These are phyloP conservation scores for Spirogloea muscicola DNA, from an alignment of 139 green algal species.

Conservation along the genomic window DNA sequence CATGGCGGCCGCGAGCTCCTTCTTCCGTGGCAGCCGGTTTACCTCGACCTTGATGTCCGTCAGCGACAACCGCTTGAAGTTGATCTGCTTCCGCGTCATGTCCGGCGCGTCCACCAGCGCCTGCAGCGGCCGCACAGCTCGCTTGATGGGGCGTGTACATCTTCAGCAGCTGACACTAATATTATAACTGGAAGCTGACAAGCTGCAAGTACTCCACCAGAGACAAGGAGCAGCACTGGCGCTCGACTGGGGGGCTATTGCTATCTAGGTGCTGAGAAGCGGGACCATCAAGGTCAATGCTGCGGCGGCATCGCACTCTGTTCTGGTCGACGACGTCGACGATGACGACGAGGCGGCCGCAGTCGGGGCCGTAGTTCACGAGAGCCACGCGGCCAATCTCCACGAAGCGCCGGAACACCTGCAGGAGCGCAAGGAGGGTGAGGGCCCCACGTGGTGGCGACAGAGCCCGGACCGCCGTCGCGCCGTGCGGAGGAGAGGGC, in stretches of 20 bases:
- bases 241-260: no score
- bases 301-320: slow-evolving; percentile 72
- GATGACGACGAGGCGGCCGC: slow-evolving; percentile 81
- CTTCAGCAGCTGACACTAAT: no score
- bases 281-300: no score
- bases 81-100: slow-evolving; percentile 56
- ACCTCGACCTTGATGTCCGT: slow-evolving; percentile 94
- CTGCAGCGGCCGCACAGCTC: no score
- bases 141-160: no score
- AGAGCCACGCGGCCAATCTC: slow-evolving; percentile 94
- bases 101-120: slow-evolving; percentile 86
- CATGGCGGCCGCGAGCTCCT: slow-evolving; percentile 71
- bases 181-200: no score
- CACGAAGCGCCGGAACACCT: slow-evolving; percentile 55
- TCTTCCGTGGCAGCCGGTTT: slow-evolving; percentile 80
- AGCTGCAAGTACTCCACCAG: no score
- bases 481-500: no score
- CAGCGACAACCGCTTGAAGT: slow-evolving; percentile 90
- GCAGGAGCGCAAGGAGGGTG: background rate
- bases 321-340: slow-evolving; percentile 89
- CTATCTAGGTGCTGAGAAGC: no score
- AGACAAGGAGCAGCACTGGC: no score
- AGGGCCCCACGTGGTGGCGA: no score
- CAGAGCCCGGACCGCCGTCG: no score
- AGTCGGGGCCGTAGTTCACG: slow-evolving; percentile 80